phyloP scores from a whole-genome alignment of 1,139 yeast species.

The Neolecta irregularis region DNA sequence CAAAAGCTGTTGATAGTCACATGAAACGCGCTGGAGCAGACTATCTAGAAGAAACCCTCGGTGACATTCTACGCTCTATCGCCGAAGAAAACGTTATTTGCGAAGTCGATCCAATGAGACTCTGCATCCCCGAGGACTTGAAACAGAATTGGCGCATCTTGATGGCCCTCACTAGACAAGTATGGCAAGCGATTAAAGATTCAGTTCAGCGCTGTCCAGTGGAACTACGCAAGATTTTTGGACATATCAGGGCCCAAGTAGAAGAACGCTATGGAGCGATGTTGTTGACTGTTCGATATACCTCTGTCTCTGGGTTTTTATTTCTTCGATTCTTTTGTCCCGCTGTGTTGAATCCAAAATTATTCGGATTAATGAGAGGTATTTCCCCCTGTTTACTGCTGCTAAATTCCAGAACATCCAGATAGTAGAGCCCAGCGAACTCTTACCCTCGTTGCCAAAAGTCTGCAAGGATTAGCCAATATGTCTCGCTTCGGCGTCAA shows the following conservation, averaged over 20 bases:
- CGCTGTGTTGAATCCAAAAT: slow-evolving; percentile 73
- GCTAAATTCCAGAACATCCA: no score
- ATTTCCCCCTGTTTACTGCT: no score
- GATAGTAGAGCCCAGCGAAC: slow-evolving; percentile 60
- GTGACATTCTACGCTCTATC: slow-evolving; percentile 45
- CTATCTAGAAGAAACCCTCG: slow-evolving; percentile 58
- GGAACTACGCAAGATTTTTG: no score
- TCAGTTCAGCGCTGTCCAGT: no score
- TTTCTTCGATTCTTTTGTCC: no score
- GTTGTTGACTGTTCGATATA: no score
- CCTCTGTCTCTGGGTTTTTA: no score
- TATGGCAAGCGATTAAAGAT: no score
- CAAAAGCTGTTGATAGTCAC: slow-evolving; percentile 66
- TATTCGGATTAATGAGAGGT: slow-evolving; percentile 57
- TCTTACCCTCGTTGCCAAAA: slow-evolving; percentile 67
- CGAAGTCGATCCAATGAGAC: slow-evolving; percentile 58
- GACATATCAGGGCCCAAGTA: no score
- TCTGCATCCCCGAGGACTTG: slow-evolving; percentile 25
- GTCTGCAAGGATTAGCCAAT: slow-evolving; percentile 65
- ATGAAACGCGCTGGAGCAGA: slow-evolving; percentile 66
- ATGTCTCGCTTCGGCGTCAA: slow-evolving; percentile 60
- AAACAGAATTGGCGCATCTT: no score
- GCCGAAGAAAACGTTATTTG: slow-evolving; percentile 38
- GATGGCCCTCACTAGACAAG: no score
- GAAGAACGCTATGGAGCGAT: no score